Percentiles rank a stretch among this genome's conserved stretches.
Evolutionary conservation across 176 grass and related monocot genomes (phyloP).

Genomic region (Carex scoparia): DNA sequence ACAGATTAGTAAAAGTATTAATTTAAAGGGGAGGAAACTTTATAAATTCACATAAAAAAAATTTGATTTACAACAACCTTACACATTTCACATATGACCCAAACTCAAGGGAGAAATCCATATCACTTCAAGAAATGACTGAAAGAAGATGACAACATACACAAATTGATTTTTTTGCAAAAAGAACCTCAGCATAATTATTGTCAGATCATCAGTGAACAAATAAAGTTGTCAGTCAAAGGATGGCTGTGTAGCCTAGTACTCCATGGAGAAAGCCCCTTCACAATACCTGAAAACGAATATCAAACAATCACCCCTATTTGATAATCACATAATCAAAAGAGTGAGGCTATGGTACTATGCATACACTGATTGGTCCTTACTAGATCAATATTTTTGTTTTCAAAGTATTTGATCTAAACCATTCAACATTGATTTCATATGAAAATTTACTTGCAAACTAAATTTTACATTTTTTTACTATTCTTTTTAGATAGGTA

Average conservation of each 20-base stretch:
- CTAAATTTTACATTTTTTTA: too few species aligned
- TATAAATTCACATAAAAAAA: background rate
- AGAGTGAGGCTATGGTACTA: too few species aligned
- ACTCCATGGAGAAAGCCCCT: constrained; percentile 75
- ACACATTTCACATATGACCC: background rate
- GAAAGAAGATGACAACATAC: background rate
- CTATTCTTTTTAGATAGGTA: too few species aligned
- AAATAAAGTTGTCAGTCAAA: background rate
- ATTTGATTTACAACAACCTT: background rate
- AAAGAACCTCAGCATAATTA: constrained; percentile 6
- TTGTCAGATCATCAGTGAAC: background rate
- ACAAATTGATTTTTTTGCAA: background rate
- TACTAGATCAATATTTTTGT: too few species aligned
- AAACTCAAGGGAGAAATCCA: background rate
- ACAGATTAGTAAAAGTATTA: background rate
- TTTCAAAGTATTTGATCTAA: too few species aligned
- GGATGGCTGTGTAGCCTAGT: background rate
- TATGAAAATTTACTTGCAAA: too few species aligned
- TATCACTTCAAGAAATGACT: background rate
- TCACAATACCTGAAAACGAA: constrained; percentile 70
- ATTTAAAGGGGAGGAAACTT: background rate
- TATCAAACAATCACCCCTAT: background rate
- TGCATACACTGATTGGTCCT: too few species aligned
- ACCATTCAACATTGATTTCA: too few species aligned
- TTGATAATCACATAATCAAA: background rate